phyloP scores from a whole-genome alignment of 441 rosid genomes.

The Francoa sonchifolia region DNA sequence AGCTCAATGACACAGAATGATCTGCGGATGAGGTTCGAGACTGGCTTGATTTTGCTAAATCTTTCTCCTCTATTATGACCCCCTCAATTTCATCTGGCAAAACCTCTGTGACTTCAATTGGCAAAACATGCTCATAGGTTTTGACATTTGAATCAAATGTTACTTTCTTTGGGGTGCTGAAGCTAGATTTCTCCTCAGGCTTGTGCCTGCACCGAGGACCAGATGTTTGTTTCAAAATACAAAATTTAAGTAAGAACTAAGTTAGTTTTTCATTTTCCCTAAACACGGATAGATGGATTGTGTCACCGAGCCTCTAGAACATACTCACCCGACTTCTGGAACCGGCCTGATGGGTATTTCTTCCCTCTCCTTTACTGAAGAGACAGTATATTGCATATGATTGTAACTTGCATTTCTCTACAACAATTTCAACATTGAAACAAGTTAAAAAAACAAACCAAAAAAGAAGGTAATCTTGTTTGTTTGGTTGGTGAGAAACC shows the following conservation, averaged over 20 bases:
- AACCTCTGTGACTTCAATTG: too few species aligned
- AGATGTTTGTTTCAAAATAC: too few species aligned
- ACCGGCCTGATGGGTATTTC: conserved; percentile 16
- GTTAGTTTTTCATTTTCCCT: too few species aligned
- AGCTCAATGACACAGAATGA: conserved; percentile 26
- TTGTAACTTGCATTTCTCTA: not conserved
- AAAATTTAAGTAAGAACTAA: too few species aligned
- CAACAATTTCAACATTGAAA: not conserved
- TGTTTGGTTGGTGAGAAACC: not conserved
- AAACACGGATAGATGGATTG: too few species aligned
- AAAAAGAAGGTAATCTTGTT: too few species aligned
- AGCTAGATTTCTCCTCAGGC: conserved; percentile 29
- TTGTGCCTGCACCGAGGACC: conserved; percentile 22
- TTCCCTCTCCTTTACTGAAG: conserved; percentile 11
- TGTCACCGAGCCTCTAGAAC: too few species aligned
- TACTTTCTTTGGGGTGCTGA: conserved; percentile 44
- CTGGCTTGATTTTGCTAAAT: conserved; percentile 18
- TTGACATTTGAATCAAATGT: conserved; percentile 56
- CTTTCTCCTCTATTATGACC: conserved; percentile 11
- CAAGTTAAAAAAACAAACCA: not conserved
- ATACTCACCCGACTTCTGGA: conserved; percentile 24
- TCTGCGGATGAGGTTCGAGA: conserved; percentile 29
- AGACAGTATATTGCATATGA: conserved; percentile 18
- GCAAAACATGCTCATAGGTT: conserved; percentile 51
- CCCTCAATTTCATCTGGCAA: conserved; percentile 17